Evolutionary conservation across 495 filamentous ascomycete species (phyloP), one percentile per base, ranked within the genome.

Genomic region (Umbilicaria muhlenbergii): DNA sequence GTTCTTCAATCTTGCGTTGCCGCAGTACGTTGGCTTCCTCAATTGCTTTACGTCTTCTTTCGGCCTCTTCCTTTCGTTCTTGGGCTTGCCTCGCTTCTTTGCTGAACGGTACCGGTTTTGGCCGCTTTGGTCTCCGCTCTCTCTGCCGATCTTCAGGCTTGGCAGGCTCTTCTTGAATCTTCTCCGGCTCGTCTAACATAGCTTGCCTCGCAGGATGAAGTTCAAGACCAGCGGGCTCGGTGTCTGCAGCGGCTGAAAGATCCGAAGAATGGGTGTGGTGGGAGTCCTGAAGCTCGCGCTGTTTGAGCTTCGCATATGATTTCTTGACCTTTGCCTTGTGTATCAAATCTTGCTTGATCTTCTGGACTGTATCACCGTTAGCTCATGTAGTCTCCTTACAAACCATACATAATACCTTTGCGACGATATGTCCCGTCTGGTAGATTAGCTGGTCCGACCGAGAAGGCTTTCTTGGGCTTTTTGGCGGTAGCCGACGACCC

Each of bases 251-350:
- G 16, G 40, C 14, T 21, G 32, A 12, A 37, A 32, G 16, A 32
- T 36, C 14, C 32, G 38, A 3, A 43, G 39, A 36, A 17, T 39
- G 4, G 35, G 41, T 17, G 32, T 45, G 38, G 5, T 32, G 0
- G 17, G 56, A 58, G 31, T 61, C 55, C 7, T 45, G 44, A 24
- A 59, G 51, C 58, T 75, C 73, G 43, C 70, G 66, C 35, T 75
- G 75, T 58, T 87, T 85, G 44, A 94, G 64, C 61, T 94, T 98
- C 51, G 78, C 82, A 58, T 94, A 95, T 36, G 83, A 70, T 61
- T 93, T 94, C 61, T 87, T 94, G 38, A 94, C 70, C 61, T 94
- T 94, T 51, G 89, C 88, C 61, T 88, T 92, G 57, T 84, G 74
- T 58, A 98, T 94, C 39, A 98, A 67, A 49, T 83, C 74, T 43